Evolutionary conservation across 2,329 filamentous ascomycete genomes (phyloP), one percentile per base, ranked within the genome.

Genomic region (Colletotrichum sp.): DNA sequence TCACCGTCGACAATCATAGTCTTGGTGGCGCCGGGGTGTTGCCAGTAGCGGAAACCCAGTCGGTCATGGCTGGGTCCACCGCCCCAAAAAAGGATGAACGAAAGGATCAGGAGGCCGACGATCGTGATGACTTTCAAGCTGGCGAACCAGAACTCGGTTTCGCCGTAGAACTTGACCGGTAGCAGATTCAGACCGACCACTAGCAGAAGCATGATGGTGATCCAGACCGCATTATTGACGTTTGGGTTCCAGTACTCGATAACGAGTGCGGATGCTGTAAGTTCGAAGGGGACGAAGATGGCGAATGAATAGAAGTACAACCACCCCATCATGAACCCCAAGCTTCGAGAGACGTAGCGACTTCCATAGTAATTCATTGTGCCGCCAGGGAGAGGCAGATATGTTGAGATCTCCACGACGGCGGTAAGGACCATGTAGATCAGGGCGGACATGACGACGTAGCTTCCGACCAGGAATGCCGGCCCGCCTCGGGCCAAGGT

Each of bases 61-160:
- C 72, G 70, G 34, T 79, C 68, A 18, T 76, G 75, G 12, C 72
- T 72, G 30, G 79, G 78, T 13, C 69, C 78, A 13, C 79, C 79
- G 3, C 71, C 75, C 21, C 15, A 26, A 21, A 69, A 79, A 68
- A 73, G 76, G 8, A 80, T 77, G 30, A 93, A 92, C 2, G 91
- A 90, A 57, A 93, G 85, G 39, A 93, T 87, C 74, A 94, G 92
- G 80, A 93, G 93, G 69, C 92, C 87, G 7, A 89, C 84, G 70
- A 91, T 90, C 12, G 88, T 88, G 39, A 87, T 81, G 26, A 89
- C 87, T 80, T 91, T 91, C 52, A 91, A 82, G 32, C 91, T 78
- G 77, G 88, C 88, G 13, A 91, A 83, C 89, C 88, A 91, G 77
- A 91, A 91, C 78, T 91, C 89, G n/a, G 90, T 83, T 84, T 92